These are phyloP conservation scores for Paspalum vaginatum DNA, from an alignment of 176 grass and related monocot genomes.

Conservation along the genomic window DNA sequence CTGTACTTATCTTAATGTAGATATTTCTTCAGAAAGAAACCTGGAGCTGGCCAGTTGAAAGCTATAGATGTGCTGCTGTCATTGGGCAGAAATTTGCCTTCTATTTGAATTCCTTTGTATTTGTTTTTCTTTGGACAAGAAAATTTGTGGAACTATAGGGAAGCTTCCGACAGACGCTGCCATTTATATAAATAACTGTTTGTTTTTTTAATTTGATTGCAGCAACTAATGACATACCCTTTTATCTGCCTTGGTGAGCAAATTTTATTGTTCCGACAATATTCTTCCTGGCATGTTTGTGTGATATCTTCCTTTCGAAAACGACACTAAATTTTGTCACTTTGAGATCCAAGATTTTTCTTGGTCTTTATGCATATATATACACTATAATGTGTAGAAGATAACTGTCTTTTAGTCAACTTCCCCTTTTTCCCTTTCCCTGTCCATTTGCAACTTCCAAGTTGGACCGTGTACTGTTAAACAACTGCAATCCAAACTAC, in stretches of 20 bases:
- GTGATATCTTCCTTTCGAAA: background rate
- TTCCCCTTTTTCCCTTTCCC: background rate
- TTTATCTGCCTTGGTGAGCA: slow-evolving; percentile 12
- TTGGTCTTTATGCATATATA: background rate
- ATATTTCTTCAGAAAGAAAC: slow-evolving; percentile 28
- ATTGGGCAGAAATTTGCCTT: background rate
- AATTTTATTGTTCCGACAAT: background rate
- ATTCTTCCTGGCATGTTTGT: background rate
- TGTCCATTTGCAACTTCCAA: slow-evolving; percentile 24
- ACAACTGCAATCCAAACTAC: background rate
- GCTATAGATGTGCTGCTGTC: background rate
- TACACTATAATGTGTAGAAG: background rate
- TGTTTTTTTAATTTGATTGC: background rate
- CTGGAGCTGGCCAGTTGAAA: slow-evolving; percentile 30
- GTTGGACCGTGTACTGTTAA: slow-evolving; percentile 26
- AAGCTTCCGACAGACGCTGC: background rate
- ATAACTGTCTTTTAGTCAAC: background rate
- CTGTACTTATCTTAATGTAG: slow-evolving; percentile 31
- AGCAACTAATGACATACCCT: background rate
- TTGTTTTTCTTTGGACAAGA: background rate
- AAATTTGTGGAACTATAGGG: background rate
- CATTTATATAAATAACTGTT: background rate
- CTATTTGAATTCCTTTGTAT: background rate
- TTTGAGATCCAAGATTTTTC: background rate
- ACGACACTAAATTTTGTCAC: background rate